Percentiles rank a stretch among this genome's conserved stretches.
Conservation (phyloP, 495 filamentous ascomycete species). For the Pyrenula aspistea region DNA sequence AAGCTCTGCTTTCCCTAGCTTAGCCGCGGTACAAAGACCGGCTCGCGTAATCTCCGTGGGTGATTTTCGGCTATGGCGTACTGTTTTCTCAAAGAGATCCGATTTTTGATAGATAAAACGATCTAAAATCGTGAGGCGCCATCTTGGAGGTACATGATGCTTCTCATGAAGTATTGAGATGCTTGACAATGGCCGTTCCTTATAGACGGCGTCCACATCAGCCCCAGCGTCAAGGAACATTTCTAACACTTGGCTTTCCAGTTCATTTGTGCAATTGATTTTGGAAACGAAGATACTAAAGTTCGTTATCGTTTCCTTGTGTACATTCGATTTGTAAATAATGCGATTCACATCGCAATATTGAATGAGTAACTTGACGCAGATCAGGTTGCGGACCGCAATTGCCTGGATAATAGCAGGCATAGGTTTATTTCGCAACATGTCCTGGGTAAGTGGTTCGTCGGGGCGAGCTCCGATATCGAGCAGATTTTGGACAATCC, state of each 20-base stretch:
- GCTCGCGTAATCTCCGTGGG: slow-evolving; percentile 2
- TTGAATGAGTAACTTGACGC: not conserved
- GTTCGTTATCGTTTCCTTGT: not conserved
- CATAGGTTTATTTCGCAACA: not conserved
- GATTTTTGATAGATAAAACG: not conserved
- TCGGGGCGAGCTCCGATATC: not conserved
- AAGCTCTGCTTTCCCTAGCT: slow-evolving; percentile 3
- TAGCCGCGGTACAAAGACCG: slow-evolving; percentile 6
- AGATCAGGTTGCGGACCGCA: not conserved
- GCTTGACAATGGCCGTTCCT: not conserved
- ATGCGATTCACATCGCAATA: not conserved
- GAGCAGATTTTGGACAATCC: not conserved
- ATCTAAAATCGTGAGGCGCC: not conserved
- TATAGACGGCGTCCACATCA: not conserved
- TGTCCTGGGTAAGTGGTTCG: not conserved
- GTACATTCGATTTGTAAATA: not conserved
- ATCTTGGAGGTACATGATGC: not conserved
- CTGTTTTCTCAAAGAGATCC: not conserved
- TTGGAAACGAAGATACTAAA: not conserved
- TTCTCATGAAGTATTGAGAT: not conserved
- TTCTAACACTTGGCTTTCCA: not conserved
- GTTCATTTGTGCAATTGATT: not conserved
- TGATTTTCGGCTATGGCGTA: not conserved
- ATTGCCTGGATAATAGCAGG: not conserved
- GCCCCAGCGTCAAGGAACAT: not conserved